Evolutionary conservation across 2,329 filamentous ascomycete genomes (phyloP), one percentile per base, ranked within the genome.

Genomic region (Aspergillus flavus): DNA sequence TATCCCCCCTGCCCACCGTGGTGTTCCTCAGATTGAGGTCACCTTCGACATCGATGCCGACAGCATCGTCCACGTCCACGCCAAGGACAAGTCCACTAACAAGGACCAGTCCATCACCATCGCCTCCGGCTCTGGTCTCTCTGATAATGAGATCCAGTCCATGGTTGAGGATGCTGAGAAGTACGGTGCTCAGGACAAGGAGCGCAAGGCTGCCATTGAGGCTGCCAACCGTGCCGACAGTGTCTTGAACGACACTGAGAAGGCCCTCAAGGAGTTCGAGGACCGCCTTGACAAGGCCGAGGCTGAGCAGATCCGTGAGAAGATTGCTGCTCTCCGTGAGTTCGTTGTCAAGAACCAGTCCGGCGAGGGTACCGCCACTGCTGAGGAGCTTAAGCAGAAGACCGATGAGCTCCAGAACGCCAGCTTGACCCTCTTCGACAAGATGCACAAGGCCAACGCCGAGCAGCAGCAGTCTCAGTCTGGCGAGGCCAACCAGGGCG

Each of bases 21-120:
- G 94, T 85, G 93, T 97, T 66, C 94, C 94, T 68, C 94, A 98
- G 81, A 87, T 98, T 63, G 94, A 98, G 86, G 94, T 98, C 73
- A 97, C 94, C 76, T 98, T 98, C 83, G 94, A 98, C 82, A 97
- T 98, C 79, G 94, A 98, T 74, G 94, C 94, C 75, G 93, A 98
- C 82, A 96, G 93, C 21, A 97, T 98, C 73, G 93, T 98, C 73
- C 94, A 97, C 85, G 94, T 98, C 68, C 91, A 95, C 81, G 94
- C 94, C 81, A 97, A 96, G 87, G 94, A 98, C 85, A 97, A 98
- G 91, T 94, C 93, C 73, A 98, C 94, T 83, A 92, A 93, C 89
- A 98, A 97, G 90, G 94, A 98, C 79, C 94, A 99, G 87, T 97
- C 94, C 67, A 98, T 99, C 84, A 98, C 94, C 79, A 97, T 99